Percentiles rank a stretch among this genome's conserved stretches.
Conservation (phyloP, 2,329 filamentous ascomycete genomes). For the Penicillium concentricum region DNA sequence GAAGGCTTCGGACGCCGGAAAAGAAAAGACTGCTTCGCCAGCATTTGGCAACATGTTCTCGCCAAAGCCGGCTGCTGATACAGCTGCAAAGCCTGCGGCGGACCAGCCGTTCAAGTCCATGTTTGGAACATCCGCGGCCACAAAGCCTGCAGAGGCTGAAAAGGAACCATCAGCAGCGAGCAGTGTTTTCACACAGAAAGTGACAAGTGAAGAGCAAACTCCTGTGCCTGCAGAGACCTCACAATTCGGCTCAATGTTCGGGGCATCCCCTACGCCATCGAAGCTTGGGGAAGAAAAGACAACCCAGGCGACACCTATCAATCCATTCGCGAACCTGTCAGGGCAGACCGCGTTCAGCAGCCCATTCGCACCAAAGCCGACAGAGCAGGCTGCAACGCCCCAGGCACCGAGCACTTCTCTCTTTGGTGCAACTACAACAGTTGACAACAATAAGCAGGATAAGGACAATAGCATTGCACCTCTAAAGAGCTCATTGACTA, state of each 20-base stretch:
- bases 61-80: conserved; percentile 1
- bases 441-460: neutral
- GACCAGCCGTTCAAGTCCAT: neutral
- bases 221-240: conserved; percentile 13
- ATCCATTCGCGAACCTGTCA: conserved; percentile 7
- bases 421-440: neutral
- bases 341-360: conserved; percentile 3
- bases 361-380: conserved; percentile 12
- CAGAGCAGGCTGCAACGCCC: conserved; percentile 1
- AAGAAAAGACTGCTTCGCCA: neutral
- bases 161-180: neutral
- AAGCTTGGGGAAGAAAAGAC: neutral
- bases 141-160: neutral
- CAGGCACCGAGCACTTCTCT: neutral
- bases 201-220: neutral
- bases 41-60: conserved; percentile 9
- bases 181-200: conserved; percentile 11
- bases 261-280: conserved; percentile 3
- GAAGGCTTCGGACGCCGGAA: neutral
- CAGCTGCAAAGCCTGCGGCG: neutral
- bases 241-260: conserved; percentile 29
- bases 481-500: neutral
- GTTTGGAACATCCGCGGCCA: neutral
- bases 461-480: neutral
- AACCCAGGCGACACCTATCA: neutral